phyloP scores from a whole-genome alignment of 1,139 yeast genomes.

The Candida buenavistaensis region DNA sequence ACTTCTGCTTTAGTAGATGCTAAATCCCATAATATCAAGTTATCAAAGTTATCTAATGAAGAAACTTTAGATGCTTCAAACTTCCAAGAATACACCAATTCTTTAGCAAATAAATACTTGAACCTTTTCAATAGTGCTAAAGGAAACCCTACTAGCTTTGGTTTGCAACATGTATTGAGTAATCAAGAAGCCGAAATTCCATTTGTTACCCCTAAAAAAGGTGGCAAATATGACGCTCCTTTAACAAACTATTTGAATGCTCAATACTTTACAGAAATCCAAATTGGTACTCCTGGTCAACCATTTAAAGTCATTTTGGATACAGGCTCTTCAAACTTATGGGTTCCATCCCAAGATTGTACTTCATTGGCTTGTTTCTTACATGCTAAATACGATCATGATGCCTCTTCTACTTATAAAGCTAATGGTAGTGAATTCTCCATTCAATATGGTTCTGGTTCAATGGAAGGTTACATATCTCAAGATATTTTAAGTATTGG shows the following conservation, averaged over 20 bases:
- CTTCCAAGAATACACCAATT: constrained; percentile 63
- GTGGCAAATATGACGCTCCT: constrained; percentile 63
- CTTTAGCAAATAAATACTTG: constrained; percentile 75
- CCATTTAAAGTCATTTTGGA: constrained; percentile 86
- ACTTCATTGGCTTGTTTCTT: constrained; percentile 91
- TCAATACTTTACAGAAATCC: constrained; percentile 88
- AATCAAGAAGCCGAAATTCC: constrained; percentile 42
- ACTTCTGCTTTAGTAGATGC: constrained; percentile 48
- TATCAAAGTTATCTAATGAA: constrained; percentile 62
- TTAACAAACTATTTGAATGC: constrained; percentile 91
- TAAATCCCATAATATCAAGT: constrained; percentile 59
- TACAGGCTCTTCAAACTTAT: constrained; percentile 93
- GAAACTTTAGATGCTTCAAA: constrained; percentile 61
- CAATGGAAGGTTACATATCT: constrained; percentile 87
- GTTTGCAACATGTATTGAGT: constrained; percentile 14
- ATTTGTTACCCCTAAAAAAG: constrained; percentile 32
- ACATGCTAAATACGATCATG: constrained; percentile 87
- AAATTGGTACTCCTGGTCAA: constrained; percentile 92
- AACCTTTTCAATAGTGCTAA: constrained; percentile 47
- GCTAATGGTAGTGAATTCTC: constrained; percentile 83
- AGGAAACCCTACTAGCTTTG: constrained; percentile 24
- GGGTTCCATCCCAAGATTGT: constrained; percentile 93
- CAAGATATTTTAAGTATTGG: constrained; percentile 81
- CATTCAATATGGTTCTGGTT: constrained; percentile 90
- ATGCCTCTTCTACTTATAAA: constrained; percentile 73